Evolutionary conservation across 2,329 filamentous ascomycete species (phyloP), one percentile per base, ranked within the genome.

Genomic region (Ustilaginoidea virens): DNA sequence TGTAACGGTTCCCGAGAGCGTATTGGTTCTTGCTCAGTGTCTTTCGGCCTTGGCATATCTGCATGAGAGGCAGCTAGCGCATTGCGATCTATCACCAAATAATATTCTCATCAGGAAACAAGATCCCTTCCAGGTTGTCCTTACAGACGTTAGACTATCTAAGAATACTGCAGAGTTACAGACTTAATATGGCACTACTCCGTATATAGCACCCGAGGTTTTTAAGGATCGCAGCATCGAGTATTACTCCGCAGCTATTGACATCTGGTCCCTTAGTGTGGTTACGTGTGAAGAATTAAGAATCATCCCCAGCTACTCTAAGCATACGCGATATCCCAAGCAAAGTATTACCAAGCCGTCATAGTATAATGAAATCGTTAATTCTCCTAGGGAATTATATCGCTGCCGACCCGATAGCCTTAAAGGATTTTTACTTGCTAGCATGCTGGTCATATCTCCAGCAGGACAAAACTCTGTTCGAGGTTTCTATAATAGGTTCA

Each of bases 151-250:
- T 52, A 86, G 86, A 25, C 65, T 93, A 18, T 83, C 85, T 12
- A 92, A 92, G 54, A 92, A 93, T 39, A 86, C 92, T 39, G 82
- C 83, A 33, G 85, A 93, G 49, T 90, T 85, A 2, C 90, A 80
- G 1, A 92, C 83, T 1, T 55, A 92, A 42, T 85, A 85, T 48
- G 86, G 86, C 34, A 93, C 85, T 17, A 80, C 80, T 11, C 81
- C 73, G 48, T 90, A 93, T 50, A 80, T 92, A 35, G 86, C 86
- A 2, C 86, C 86, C 2, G 86, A 94, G 48, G 87, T 94, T 30
- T 10, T 29, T 9, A 23, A 32, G 5, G n/a, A 7, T 8, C 15
- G 12, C 10, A 11, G 16, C 7, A 13, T 9, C 10, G 58, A 92
- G 3, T 74, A 80, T 45, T 94, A 94, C 55, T 90, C 81, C 27